phyloP scores from a whole-genome alignment of 257 asterid species.

The Jacaranda mimosifolia region DNA sequence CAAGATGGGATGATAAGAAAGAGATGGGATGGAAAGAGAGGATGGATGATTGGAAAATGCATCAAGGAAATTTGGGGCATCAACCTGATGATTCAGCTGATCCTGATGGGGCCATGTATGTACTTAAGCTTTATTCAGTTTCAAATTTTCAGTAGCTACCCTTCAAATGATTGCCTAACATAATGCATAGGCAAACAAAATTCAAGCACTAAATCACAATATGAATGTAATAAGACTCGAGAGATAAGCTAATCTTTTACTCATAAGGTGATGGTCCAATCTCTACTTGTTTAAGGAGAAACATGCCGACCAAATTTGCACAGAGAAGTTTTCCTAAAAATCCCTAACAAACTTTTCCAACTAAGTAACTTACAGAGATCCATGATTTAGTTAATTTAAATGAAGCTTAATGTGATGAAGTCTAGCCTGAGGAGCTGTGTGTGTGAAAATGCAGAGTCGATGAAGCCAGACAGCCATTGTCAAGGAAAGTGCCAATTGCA shows the following conservation, averaged over 20 bases:
- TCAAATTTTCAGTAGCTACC: background rate
- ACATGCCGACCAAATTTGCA: background rate
- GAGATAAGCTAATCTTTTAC: background rate
- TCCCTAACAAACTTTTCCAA: background rate
- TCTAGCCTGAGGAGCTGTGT: conserved; percentile 17
- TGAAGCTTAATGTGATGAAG: background rate
- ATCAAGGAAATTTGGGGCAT: conserved; percentile 67
- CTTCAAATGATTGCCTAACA: background rate
- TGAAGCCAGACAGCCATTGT: conserved; percentile 81
- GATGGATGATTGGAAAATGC: conserved; percentile 84
- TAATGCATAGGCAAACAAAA: background rate
- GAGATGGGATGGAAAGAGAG: conserved; percentile 80
- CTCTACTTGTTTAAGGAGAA: background rate
- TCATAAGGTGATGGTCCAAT: background rate
- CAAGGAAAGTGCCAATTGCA: conserved; percentile 82
- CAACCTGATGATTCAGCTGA: conserved; percentile 67
- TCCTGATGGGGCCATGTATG: conserved; percentile 67
- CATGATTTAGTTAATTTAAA: background rate
- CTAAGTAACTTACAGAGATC: background rate
- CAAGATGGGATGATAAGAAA: conserved; percentile 76
- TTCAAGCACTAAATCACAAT: background rate
- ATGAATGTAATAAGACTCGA: background rate
- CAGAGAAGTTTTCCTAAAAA: background rate
- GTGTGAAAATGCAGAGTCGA: conserved; percentile 65
- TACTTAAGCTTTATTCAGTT: conserved; percentile 11